Evolutionary conservation across 2,329 filamentous ascomycete genomes (phyloP).

Genomic region (Phialemonium atrogriseum): DNA sequence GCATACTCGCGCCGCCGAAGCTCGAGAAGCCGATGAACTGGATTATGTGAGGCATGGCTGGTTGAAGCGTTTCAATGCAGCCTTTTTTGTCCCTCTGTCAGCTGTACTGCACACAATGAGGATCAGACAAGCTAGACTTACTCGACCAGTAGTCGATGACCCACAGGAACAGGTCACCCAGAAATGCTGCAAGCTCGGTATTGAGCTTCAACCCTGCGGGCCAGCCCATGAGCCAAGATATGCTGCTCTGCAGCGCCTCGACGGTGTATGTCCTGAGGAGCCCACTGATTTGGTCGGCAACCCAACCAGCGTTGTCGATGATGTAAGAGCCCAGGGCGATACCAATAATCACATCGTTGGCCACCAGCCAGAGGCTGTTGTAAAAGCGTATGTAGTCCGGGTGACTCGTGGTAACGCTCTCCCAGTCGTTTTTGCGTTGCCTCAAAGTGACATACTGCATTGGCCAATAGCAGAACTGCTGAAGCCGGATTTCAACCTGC

Average conservation of each 20-base stretch:
- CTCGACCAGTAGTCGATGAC: conserved; percentile 97
- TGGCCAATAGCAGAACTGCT: conserved; percentile 99
- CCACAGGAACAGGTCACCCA: conserved; percentile 94
- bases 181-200: conserved; percentile 82
- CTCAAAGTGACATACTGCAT: conserved; percentile 90
- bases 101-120: conserved; percentile 9
- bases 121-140: conserved; percentile 30
- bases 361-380: conserved; percentile 96
- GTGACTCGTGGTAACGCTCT: conserved; percentile 89
- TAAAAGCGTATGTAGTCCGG: conserved; percentile 99
- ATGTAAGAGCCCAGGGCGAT: conserved; percentile 96
- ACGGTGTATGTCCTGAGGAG: conserved; percentile 78
- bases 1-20: conserved; percentile 94
- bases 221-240: conserved; percentile 93
- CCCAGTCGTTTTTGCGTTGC: conserved; percentile 87
- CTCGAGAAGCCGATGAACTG: conserved; percentile 91
- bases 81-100: too few species aligned
- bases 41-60: conserved; percentile 76
- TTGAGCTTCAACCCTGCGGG: conserved; percentile 94
- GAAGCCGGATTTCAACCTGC: conserved; percentile 91
- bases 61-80: conserved; percentile 69
- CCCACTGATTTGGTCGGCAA: conserved; percentile 69
- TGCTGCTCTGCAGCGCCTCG: conserved; percentile 77
- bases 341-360: conserved; percentile 97
- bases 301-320: conserved; percentile 84